Percentiles rank a stretch among this genome's conserved stretches.
phyloP scores from a whole-genome alignment of 352 stramenopile genomes.

The Phytophthora constricta region DNA sequence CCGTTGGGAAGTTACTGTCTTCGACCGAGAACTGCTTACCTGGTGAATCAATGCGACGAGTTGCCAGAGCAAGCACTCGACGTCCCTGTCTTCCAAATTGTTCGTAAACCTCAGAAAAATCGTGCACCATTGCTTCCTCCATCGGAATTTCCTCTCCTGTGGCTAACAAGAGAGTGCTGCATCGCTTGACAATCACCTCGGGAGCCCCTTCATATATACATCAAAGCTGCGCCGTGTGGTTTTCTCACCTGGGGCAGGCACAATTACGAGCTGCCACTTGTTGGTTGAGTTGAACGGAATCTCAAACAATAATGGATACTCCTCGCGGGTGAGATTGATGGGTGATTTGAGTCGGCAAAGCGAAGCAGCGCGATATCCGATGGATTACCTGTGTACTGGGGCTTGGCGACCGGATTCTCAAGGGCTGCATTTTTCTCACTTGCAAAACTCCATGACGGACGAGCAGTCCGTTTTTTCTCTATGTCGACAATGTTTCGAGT shows the following conservation, averaged over 20 bases:
- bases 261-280: conserved; percentile 69
- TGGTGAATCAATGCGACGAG: conserved; percentile 42
- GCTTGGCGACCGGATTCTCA: too few relatives aligned
- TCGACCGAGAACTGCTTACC: conserved; percentile 40
- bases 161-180: conserved; percentile 65
- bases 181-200: conserved; percentile 91
- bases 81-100: conserved; percentile 49
- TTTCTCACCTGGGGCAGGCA: conserved; percentile 36
- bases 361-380: conserved; percentile 61
- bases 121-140: conserved; percentile 35
- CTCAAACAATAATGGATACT: conserved; percentile 59
- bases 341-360: conserved; percentile 48
- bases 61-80: conserved; percentile 51
- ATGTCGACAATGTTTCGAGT: conserved; percentile 15
- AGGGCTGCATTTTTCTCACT: too few relatives aligned
- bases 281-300: conserved; percentile 77
- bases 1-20: conserved; percentile 45
- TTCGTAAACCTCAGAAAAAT: conserved; percentile 66
- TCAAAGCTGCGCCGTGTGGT: conserved; percentile 36
- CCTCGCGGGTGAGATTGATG: conserved; percentile 36
- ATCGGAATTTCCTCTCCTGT: conserved; percentile 63
- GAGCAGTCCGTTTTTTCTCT: conserved; percentile 22
- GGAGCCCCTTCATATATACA: conserved; percentile 95
- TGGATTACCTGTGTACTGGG: conserved; percentile 53
- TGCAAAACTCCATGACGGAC: neutral